Evolutionary conservation across 2,329 filamentous ascomycete genomes (phyloP).

Genomic region (Diplocarpon rosae): DNA sequence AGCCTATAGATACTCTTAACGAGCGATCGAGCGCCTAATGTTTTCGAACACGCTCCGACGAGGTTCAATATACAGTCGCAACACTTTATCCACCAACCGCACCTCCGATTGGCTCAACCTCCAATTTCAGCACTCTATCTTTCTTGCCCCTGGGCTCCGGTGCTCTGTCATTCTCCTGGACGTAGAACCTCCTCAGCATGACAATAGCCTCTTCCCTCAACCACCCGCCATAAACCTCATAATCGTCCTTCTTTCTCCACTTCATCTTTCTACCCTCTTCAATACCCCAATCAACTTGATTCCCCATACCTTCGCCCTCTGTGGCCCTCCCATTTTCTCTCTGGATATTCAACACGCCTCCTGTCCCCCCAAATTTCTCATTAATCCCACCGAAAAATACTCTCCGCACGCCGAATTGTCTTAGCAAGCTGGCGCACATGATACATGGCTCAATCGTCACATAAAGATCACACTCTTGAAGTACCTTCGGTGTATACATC

Average conservation of each 20-base stretch:
- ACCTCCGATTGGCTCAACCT: slow-evolving; percentile 22
- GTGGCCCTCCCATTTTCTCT: slow-evolving; percentile 14
- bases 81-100: slow-evolving; percentile 1
- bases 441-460: slow-evolving; percentile 98
- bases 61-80: background rate
- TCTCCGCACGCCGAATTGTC: slow-evolving; percentile 76
- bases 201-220: slow-evolving; percentile 89
- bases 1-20: background rate
- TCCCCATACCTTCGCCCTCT: slow-evolving; percentile 44
- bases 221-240: slow-evolving; percentile 76
- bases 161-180: slow-evolving; percentile 85
- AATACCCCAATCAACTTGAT: background rate
- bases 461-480: slow-evolving; percentile 69
- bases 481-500: slow-evolving; percentile 44
- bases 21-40: background rate
- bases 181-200: slow-evolving; percentile 84
- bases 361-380: slow-evolving; percentile 93
- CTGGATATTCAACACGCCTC: slow-evolving; percentile 84
- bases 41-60: too few relatives aligned
- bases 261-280: background rate
- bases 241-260: slow-evolving; percentile 61
- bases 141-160: slow-evolving; percentile 27
- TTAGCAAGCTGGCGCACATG: slow-evolving; percentile 91
- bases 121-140: slow-evolving; percentile 26
- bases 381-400: slow-evolving; percentile 95